Conservation (phyloP, 805 yeast species). For the Metschnikowia sp. region DNA sequence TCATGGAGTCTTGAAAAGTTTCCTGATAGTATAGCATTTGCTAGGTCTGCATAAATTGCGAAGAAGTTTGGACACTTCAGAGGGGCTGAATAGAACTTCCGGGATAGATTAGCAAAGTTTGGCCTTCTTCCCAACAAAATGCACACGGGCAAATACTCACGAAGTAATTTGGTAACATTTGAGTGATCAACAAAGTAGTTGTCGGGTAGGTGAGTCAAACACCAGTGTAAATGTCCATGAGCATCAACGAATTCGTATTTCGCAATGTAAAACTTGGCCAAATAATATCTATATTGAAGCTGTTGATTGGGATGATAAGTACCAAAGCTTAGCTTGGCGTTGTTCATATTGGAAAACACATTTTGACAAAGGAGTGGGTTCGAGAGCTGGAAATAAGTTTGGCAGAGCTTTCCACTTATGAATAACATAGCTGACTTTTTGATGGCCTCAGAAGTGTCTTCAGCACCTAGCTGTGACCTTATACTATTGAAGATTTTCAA, state of each 20-base stretch:
- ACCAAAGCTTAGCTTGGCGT: slow-evolving; percentile 41
- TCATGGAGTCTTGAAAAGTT: slow-evolving; percentile 34
- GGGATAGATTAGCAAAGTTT: slow-evolving; percentile 16
- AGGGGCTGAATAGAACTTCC: slow-evolving; percentile 16
- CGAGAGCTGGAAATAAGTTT: slow-evolving; percentile 51
- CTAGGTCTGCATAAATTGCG: slow-evolving; percentile 35
- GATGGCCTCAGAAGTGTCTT: slow-evolving; percentile 32
- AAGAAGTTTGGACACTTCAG: slow-evolving; percentile 22
- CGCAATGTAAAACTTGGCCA: slow-evolving; percentile 53
- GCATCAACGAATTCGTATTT: slow-evolving; percentile 49
- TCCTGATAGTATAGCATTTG: slow-evolving; percentile 40
- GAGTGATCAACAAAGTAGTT: slow-evolving; percentile 19
- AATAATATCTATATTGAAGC: slow-evolving; percentile 49
- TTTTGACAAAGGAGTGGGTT: slow-evolving; percentile 59
- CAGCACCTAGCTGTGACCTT: slow-evolving; percentile 43
- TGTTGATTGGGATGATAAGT: slow-evolving; percentile 44
- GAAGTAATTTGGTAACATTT: slow-evolving; percentile 43
- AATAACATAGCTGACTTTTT: slow-evolving; percentile 51
- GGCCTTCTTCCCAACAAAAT: slow-evolving; percentile 56
- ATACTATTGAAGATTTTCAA: slow-evolving; percentile 60
- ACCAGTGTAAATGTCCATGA: slow-evolving; percentile 52
- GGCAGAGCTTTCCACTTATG: slow-evolving; percentile 53
- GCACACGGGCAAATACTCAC: slow-evolving; percentile 50
- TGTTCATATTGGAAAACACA: slow-evolving; percentile 58
- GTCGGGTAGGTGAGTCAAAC: slow-evolving; percentile 40